Evolutionary conservation across 2,329 filamentous ascomycete genomes (phyloP).

Genomic region (Penicillium sp.): DNA sequence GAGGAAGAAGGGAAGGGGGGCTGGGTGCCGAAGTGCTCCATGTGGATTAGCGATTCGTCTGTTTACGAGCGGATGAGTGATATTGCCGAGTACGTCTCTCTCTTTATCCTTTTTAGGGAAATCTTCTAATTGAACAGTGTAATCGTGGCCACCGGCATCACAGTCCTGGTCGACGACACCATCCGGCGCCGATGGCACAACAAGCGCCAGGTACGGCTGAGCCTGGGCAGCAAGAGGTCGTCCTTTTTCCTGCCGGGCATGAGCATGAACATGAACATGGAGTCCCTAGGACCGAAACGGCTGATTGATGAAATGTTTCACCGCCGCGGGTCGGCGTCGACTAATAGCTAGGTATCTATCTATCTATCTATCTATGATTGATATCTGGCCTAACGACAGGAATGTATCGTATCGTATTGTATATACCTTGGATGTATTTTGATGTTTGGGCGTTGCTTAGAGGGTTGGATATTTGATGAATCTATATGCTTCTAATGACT

Average conservation of each 20-base stretch:
- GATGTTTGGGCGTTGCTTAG: neutral
- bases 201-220: constrained; percentile 49
- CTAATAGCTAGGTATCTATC: neutral
- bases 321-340: constrained; percentile 38
- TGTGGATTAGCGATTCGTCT: constrained; percentile 78
- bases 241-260: constrained; percentile 51
- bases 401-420: neutral
- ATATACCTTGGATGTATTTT: neutral
- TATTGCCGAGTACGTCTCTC: constrained; percentile 72
- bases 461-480: neutral
- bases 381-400: too few species aligned
- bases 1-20: constrained; percentile 75
- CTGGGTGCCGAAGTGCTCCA: constrained; percentile 84
- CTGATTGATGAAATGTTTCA: constrained; percentile 63
- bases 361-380: neutral
- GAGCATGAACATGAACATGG: constrained; percentile 34
- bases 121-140: constrained; percentile 53
- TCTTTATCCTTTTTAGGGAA: neutral
- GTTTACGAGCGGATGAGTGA: constrained; percentile 69
- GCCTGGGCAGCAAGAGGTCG: constrained; percentile 45
- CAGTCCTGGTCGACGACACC: constrained; percentile 84
- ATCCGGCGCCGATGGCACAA: constrained; percentile 74
- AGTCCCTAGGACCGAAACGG: constrained; percentile 59
- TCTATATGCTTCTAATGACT: too few species aligned
- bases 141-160: constrained; percentile 82